Percentiles rank a stretch among this genome's conserved stretches.
Conservation (phyloP, 2,329 filamentous ascomycete genomes). For the Hymenoscyphus fraxineus region DNA sequence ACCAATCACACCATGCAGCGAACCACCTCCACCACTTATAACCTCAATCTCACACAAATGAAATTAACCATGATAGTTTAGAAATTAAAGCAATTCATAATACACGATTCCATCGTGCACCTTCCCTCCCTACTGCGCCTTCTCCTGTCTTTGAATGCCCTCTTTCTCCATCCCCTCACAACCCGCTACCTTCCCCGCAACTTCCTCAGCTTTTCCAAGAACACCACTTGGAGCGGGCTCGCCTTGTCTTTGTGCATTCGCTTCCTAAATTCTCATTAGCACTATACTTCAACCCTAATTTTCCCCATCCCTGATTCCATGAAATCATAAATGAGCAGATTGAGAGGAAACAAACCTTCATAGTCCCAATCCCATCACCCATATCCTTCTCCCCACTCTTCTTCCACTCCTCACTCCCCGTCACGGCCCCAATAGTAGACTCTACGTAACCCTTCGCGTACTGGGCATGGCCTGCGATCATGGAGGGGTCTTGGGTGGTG, state of each 20-base stretch:
- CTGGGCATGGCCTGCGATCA: constrained; percentile 61
- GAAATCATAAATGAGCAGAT: no score
- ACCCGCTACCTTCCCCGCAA: constrained; percentile 59
- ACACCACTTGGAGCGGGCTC: constrained; percentile 23
- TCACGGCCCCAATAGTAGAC: constrained; percentile 51
- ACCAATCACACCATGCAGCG: constrained; percentile 24
- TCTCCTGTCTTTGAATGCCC: constrained; percentile 46
- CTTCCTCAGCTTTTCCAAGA: constrained; percentile 58
- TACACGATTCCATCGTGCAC: neutral
- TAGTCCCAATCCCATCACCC: constrained; percentile 54
- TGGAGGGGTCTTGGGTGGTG: constrained; percentile 44
- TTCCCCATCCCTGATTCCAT: neutral
- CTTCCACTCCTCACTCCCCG: constrained; percentile 61
- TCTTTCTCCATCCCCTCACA: constrained; percentile 69
- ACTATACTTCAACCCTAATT: no score
- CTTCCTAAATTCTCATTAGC: constrained; percentile 8
- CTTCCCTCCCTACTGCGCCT: constrained; percentile 9
- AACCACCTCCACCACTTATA: constrained; percentile 37
- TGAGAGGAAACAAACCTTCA: constrained; percentile 38
- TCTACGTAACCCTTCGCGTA: constrained; percentile 67
- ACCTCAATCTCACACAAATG: constrained; percentile 3
- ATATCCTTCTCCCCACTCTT: constrained; percentile 62
- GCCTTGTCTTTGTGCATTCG: constrained; percentile 10
- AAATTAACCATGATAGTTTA: neutral
- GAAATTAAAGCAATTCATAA: neutral